Evolutionary conservation across 345 rosid genomes (phyloP).

Genomic region (Camelina sativa): DNA sequence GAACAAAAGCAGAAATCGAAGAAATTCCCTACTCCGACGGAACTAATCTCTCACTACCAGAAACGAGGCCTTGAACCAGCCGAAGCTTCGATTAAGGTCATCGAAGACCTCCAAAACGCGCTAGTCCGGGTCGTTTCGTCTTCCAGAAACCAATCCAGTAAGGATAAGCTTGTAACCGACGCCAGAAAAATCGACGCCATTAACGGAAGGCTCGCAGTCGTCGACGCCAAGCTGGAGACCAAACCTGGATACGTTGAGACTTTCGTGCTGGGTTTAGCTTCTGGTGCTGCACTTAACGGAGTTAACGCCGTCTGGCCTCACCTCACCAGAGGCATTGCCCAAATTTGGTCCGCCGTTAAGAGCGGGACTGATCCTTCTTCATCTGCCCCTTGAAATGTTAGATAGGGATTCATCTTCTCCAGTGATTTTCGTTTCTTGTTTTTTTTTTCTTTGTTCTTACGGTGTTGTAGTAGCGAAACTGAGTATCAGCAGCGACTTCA

Average conservation of each 20-base stretch:
- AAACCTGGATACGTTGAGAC: slow-evolving; percentile 77
- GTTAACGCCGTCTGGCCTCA: slow-evolving; percentile 58
- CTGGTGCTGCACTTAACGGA: slow-evolving; percentile 72
- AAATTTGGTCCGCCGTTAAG: slow-evolving; percentile 74
- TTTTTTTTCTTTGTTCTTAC: not conserved
- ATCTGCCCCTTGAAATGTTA: slow-evolving; percentile 40
- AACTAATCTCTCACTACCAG: slow-evolving; percentile 79
- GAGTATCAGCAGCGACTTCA: slow-evolving; percentile 16
- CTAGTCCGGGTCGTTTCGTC: slow-evolving; percentile 62
- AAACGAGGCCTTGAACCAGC: slow-evolving; percentile 70
- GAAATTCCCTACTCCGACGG: slow-evolving; percentile 67
- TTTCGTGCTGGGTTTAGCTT: slow-evolving; percentile 67
- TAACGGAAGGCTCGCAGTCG: slow-evolving; percentile 59
- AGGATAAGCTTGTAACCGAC: slow-evolving; percentile 55
- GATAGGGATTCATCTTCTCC: not conserved
- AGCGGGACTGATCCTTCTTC: slow-evolving; percentile 57
- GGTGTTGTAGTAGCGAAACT: slow-evolving; percentile 1
- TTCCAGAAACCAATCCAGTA: slow-evolving; percentile 48
- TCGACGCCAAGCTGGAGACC: slow-evolving; percentile 82
- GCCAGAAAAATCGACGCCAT: slow-evolving; percentile 68
- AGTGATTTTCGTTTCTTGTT: not conserved
- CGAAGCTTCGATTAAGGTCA: slow-evolving; percentile 79
- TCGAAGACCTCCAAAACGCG: slow-evolving; percentile 83
- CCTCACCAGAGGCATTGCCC: slow-evolving; percentile 56
- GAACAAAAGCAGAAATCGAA: slow-evolving; percentile 39